Percentiles rank a stretch among this genome's conserved stretches.
Conservation (phyloP, 495 filamentous ascomycete species). For the Lepraria neglecta region DNA sequence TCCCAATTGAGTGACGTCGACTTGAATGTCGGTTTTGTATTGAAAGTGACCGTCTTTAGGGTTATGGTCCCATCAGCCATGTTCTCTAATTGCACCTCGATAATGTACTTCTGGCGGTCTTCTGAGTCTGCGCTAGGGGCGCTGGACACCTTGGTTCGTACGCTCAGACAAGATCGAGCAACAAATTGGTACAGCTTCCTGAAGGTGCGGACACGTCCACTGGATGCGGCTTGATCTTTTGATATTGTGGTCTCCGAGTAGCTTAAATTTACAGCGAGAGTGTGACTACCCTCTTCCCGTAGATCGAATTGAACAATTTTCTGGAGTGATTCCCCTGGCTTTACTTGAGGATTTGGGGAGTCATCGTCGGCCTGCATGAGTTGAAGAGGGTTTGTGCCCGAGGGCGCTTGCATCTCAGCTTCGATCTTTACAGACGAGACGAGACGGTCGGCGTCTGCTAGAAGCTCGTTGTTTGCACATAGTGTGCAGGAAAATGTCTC, state of each 20-base stretch:
- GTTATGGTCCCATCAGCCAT: conserved; percentile 51
- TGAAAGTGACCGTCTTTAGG: conserved; percentile 45
- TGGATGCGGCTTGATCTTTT: conserved; percentile 35
- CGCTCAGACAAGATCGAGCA: conserved; percentile 79
- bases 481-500: conserved; percentile 92
- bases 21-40: conserved; percentile 51
- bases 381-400: conserved; percentile 52
- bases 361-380: conserved; percentile 41
- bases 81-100: conserved; percentile 96
- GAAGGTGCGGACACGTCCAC: conserved; percentile 75
- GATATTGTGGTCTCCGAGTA: conserved; percentile 61
- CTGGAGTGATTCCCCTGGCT: conserved; percentile 66
- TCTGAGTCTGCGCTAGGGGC: conserved; percentile 43
- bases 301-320: conserved; percentile 80
- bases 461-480: conserved; percentile 84
- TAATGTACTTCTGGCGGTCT: conserved; percentile 50
- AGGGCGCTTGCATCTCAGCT: conserved; percentile 92
- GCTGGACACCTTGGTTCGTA: conserved; percentile 76
- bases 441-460: conserved; percentile 40
- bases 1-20: conserved; percentile 57
- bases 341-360: conserved; percentile 43
- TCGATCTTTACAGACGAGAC: conserved; percentile 73
- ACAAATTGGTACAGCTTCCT: conserved; percentile 96
- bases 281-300: conserved; percentile 89
- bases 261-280: conserved; percentile 87